phyloP scores from a whole-genome alignment of 2,329 filamentous ascomycete species.

The Scedosporium aurantiacum region DNA sequence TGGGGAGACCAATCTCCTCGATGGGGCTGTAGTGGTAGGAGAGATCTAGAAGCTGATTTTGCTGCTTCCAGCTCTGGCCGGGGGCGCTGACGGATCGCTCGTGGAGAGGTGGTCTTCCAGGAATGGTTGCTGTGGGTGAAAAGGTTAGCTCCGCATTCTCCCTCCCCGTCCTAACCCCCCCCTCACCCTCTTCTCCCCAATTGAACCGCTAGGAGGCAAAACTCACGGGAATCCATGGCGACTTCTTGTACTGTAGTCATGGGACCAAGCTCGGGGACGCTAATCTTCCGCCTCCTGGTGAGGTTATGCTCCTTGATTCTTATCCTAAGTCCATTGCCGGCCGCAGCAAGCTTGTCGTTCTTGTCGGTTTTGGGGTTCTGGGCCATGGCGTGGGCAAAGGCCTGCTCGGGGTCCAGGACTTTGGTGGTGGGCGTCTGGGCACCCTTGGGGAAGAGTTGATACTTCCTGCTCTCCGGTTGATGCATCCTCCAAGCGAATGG shows the following conservation, averaged over 20 bases:
- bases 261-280: constrained; percentile 52
- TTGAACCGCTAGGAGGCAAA: not conserved
- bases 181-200: not conserved
- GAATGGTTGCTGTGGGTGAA: constrained; percentile 47
- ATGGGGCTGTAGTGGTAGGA: constrained; percentile 4
- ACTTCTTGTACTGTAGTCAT: constrained; percentile 60
- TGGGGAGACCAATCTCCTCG: not conserved
- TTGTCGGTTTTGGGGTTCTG: constrained; percentile 23
- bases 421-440: constrained; percentile 34
- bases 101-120: constrained; percentile 51
- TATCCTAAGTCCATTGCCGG: constrained; percentile 32
- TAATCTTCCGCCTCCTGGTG: constrained; percentile 49
- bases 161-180: no score
- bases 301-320: constrained; percentile 48
- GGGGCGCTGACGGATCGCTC: constrained; percentile 56
- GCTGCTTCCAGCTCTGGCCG: constrained; percentile 35
- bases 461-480: constrained; percentile 30
- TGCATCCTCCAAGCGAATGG: constrained; percentile 7
- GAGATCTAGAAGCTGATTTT: constrained; percentile 15
- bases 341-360: constrained; percentile 24
- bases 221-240: constrained; percentile 60
- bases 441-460: constrained; percentile 49
- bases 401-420: constrained; percentile 38
- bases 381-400: constrained; percentile 30
- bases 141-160: constrained; percentile 8